Evolutionary conservation across 495 filamentous ascomycete genomes (phyloP), one percentile per base, ranked within the genome.

Genomic region (Parathielavia hyrcaniae): DNA sequence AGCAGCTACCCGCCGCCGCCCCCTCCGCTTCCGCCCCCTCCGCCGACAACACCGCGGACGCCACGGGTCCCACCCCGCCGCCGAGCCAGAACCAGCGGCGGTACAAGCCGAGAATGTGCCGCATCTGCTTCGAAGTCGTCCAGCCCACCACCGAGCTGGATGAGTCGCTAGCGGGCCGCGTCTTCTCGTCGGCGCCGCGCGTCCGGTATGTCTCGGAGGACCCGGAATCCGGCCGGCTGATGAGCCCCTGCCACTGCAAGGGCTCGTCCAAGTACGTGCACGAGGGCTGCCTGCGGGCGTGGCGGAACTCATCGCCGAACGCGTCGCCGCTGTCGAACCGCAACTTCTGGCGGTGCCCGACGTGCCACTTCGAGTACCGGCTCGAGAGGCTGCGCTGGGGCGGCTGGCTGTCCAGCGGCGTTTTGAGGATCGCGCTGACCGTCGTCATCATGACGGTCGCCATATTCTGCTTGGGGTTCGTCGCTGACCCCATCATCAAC

Each of bases 261-360:
- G 93, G 93, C 53, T 88, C 86, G 14, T 88, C 91, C 57, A 86
- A 86, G 72, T 97, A 95, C 75, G 91, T 97, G 36, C 93, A 98
- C 70, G 89, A 96, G 69, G 88, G 84, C n/a, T 98, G 93, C 69
- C 77, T 98, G 19, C 85, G 91, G 67, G 73, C 78, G 34, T 97
- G 93, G 93, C 85, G 93, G 58, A 77, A 85, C 50, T 77, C 86
- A 10, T 84, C 91, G 66, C 87, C 87, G 58, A 77, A 85, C 50
- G 77, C 86, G 11, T 84, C 91, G 66, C 87, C 87, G 8, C 64
- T 74, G 30, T 83, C 86, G 61, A 78, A 82, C 50, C 74, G 77
- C 49, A 88, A 89, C 63, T 95, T 81, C 74, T 96, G 85, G 83
- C 78, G 88, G 61, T 98, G 93, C 70, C 88, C 88, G 38, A 96